Conservation (phyloP, 2,329 filamentous ascomycete genomes). For the Epichloe bromicola region DNA sequence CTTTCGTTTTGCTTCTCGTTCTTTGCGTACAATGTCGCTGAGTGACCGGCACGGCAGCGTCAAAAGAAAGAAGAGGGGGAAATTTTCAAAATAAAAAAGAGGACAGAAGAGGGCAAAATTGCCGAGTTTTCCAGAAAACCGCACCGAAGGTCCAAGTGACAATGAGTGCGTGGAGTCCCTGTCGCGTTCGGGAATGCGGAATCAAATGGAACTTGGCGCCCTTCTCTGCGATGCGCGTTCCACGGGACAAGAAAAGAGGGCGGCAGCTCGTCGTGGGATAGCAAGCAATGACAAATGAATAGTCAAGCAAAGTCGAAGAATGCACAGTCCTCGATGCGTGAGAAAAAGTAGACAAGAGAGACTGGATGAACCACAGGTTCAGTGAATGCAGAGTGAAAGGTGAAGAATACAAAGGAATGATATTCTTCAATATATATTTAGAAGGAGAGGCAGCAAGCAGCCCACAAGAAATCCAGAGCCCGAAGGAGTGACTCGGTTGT, state of each 20-base stretch:
- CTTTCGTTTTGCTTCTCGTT: neutral
- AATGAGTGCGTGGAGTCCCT: neutral
- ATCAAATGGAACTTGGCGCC: neutral
- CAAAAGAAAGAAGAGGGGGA: neutral
- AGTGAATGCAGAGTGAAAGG: neutral
- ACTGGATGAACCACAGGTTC: neutral
- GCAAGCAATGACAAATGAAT: no score
- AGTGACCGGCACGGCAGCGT: constrained; percentile 11
- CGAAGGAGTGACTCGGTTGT: neutral
- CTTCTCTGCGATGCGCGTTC: neutral
- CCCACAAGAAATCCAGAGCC: neutral
- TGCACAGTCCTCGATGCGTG: neutral
- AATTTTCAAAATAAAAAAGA: neutral
- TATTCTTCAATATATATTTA: constrained; percentile 1
- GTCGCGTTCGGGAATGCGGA: neutral
- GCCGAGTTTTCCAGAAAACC: neutral
- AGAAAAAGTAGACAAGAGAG: neutral
- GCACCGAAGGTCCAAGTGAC: neutral
- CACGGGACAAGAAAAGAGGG: neutral
- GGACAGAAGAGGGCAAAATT: no score
- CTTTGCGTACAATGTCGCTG: constrained; percentile 2
- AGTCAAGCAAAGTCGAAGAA: neutral
- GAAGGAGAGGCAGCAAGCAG: neutral
- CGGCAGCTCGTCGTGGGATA: neutral
- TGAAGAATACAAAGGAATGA: neutral